These are phyloP conservation scores for Sphagnum contortum DNA, from an alignment of 225 moss, liverwort and hornwort genomes.

Conservation along the genomic window DNA sequence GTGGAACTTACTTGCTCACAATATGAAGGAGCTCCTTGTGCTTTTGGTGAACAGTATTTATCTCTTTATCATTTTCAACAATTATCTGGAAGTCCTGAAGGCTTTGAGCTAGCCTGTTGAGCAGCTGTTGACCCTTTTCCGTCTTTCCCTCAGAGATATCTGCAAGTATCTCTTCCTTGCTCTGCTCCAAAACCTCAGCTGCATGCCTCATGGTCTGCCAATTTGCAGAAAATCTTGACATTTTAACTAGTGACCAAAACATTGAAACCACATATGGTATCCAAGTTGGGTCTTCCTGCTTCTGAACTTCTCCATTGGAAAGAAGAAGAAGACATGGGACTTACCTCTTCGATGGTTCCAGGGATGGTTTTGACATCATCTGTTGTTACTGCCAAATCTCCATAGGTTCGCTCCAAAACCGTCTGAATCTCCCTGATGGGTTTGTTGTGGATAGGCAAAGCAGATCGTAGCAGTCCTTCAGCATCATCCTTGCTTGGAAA, in stretches of 20 bases:
- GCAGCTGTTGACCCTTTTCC: constrained; percentile 28
- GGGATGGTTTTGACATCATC: constrained; percentile 16
- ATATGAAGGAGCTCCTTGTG: constrained; percentile 51
- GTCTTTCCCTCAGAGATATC: constrained; percentile 42
- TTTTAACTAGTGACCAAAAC: too few species aligned
- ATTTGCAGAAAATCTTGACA: background rate
- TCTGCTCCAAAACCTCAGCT: constrained; percentile 44
- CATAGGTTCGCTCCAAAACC: constrained; percentile 50
- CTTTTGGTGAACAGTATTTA: constrained; percentile 34
- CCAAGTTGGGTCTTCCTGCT: too few species aligned
- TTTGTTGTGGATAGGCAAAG: constrained; percentile 51
- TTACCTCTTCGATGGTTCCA: too few species aligned
- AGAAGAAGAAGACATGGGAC: too few species aligned
- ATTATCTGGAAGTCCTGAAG: constrained; percentile 42
- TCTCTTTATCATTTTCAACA: constrained; percentile 32
- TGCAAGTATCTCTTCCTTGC: constrained; percentile 40
- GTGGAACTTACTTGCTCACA: constrained; percentile 58
- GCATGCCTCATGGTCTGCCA: constrained; percentile 50
- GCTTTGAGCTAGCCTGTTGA: constrained; percentile 35
- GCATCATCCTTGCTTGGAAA: constrained; percentile 50
- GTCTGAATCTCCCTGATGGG: constrained; percentile 65
- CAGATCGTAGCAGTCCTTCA: constrained; percentile 52
- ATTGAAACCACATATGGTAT: too few species aligned
- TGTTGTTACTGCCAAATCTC: constrained; percentile 41
- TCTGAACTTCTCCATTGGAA: too few species aligned